Percentiles rank a stretch among this genome's conserved stretches.
These are phyloP conservation scores for Cordyceps farinosa DNA, from an alignment of 2,329 filamentous ascomycete species.

Conservation along the genomic window DNA sequence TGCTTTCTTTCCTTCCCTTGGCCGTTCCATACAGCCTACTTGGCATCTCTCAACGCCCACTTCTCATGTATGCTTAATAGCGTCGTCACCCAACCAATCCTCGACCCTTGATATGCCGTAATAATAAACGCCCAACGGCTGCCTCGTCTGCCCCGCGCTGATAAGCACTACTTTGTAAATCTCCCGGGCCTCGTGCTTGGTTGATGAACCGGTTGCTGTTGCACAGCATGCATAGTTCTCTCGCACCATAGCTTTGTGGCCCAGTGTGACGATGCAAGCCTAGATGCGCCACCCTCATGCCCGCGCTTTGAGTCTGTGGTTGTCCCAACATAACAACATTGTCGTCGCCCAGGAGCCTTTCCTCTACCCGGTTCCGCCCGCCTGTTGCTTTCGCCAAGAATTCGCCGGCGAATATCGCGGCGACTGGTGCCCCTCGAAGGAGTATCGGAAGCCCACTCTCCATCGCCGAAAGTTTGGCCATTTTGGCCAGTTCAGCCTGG, in stretches of 20 bases:
- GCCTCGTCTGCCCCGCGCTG: constrained; percentile 4
- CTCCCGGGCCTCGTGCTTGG: not conserved
- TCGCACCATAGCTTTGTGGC: not conserved
- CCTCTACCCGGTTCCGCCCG: constrained; percentile 8
- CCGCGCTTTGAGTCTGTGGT: not conserved
- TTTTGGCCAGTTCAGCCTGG: not conserved
- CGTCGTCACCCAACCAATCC: not conserved
- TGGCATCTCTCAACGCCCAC: not conserved
- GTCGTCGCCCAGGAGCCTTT: not conserved
- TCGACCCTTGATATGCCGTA: not conserved
- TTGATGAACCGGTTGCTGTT: not conserved
- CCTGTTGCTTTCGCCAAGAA: not conserved
- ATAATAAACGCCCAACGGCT: not conserved
- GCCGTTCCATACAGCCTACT: no score
- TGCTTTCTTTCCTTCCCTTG: no score
- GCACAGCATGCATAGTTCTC: constrained; percentile 1
- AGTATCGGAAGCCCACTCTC: constrained; percentile 3
- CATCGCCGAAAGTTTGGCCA: constrained; percentile 7
- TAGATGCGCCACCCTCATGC: not conserved
- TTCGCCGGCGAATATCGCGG: not conserved
- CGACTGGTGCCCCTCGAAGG: constrained; percentile 4
- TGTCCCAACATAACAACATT: not conserved
- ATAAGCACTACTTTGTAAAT: not conserved
- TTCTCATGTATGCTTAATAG: not conserved
- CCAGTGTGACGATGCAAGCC: not conserved